Conservation (phyloP, 768 basidiomycete species). For the Suillus cothurnatus region DNA sequence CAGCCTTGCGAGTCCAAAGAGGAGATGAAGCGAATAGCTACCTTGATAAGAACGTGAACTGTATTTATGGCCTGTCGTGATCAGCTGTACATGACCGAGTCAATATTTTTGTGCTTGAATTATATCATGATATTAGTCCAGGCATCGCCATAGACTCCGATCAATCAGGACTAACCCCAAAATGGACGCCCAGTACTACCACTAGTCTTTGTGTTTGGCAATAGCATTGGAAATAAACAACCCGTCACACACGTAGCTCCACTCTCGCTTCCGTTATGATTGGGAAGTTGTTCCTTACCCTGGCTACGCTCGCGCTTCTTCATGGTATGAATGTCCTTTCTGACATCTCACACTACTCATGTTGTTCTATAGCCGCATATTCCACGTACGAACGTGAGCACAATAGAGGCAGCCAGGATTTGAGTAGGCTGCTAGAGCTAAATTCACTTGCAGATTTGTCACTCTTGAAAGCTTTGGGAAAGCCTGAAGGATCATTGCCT, state of each 20-base stretch:
- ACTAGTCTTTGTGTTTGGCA: not conserved
- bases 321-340: slow-evolving; percentile 46
- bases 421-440: slow-evolving; percentile 12
- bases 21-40: not conserved
- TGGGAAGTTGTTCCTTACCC: slow-evolving; percentile 46
- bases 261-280: slow-evolving; percentile 39
- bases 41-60: not conserved
- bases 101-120: not conserved
- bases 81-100: not conserved
- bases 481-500: slow-evolving; percentile 69
- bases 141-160: no score
- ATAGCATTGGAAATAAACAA: slow-evolving; percentile 2
- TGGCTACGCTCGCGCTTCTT: slow-evolving; percentile 50
- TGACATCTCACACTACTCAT: slow-evolving; percentile 8
- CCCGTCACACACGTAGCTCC: not conserved
- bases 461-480: slow-evolving; percentile 72
- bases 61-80: not conserved
- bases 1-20: not conserved
- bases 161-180: not conserved
- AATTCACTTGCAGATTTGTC: slow-evolving; percentile 58
- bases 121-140: not conserved
- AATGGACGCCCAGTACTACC: not conserved
- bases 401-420: not conserved
- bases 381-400: slow-evolving; percentile 79
- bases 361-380: slow-evolving; percentile 62